Evolutionary conservation across 2,329 filamentous ascomycete species (phyloP), one percentile per base, ranked within the genome.

Genomic region (Corinectria fuckeliana): DNA sequence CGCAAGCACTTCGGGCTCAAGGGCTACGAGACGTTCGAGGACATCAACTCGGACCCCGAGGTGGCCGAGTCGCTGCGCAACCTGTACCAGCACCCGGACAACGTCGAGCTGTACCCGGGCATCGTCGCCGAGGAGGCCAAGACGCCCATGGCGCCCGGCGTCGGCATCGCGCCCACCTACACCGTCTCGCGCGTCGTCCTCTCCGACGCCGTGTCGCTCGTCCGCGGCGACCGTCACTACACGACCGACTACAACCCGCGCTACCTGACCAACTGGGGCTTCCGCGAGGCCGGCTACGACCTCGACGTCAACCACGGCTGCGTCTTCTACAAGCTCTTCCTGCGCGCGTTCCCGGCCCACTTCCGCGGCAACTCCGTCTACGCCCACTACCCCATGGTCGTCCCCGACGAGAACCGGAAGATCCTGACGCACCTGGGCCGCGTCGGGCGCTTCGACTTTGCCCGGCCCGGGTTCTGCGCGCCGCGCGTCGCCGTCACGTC

Each of bases 261-360:
- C 8, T 86, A 88, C 66, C 76, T 96, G 45, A 96, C 92, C 1
- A 93, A 92, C 76, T 96, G 91, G 91, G 92, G 92, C 18, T 94
- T 86, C 78, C 86, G 87, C 54, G 89, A 92, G 71, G 89, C 85
- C 3, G 82, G 90, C 18, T 91, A 89, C 56, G 91, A 96, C 66
- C 77, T 88, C 20, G 86, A 84, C 58, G 77, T 94, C 64, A 91
- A 95, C 75, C 88, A 95, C 71, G 92, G 92, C 45, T 92, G 90
- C 66, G 86, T 93, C 11, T 91, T 94, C 76, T 93, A 93, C 81
- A 96, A 95, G 79, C 82, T 96, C 32, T 89, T 93, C 72, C 80
- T 91, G 32, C 85, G 89, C 5, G 90, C 91, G 0, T 92, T 96
- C 80, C 92, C 92, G 1, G 83, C 90, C 64, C 89, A 92, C 77